Evolutionary conservation across 2,329 filamentous ascomycete species (phyloP).

Genomic region (Aspergillus vadensis): DNA sequence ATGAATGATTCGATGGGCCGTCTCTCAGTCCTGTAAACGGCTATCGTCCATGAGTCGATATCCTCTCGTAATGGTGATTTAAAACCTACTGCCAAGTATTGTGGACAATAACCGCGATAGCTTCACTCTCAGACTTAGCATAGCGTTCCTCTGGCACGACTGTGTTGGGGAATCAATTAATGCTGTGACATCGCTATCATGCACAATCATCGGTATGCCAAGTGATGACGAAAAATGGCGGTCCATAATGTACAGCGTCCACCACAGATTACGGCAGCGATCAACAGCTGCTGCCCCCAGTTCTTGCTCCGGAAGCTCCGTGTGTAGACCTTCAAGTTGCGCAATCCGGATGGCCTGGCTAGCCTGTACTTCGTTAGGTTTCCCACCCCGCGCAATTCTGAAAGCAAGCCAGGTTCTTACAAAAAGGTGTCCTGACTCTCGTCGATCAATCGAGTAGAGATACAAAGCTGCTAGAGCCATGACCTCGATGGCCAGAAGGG

Average conservation of each 20-base stretch:
- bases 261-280: slow-evolving; percentile 44
- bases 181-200: slow-evolving; percentile 44
- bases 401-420: slow-evolving; percentile 20
- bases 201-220: slow-evolving; percentile 41
- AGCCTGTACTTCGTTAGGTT: slow-evolving; percentile 29
- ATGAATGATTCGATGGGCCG: slow-evolving; percentile 38
- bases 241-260: slow-evolving; percentile 47
- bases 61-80: neutral
- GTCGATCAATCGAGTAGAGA: slow-evolving; percentile 42
- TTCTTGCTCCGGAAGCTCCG: slow-evolving; percentile 41
- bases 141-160: slow-evolving; percentile 30
- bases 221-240: slow-evolving; percentile 45
- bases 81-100: slow-evolving; percentile 38
- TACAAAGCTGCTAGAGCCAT: slow-evolving; percentile 43
- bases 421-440: slow-evolving; percentile 39
- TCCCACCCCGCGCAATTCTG: no score
- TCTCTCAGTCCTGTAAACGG: slow-evolving; percentile 41
- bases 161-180: slow-evolving; percentile 29
- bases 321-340: slow-evolving; percentile 46
- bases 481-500: slow-evolving; percentile 42
- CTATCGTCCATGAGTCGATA: slow-evolving; percentile 19
- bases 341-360: slow-evolving; percentile 46
- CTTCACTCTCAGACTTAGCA: slow-evolving; percentile 40
- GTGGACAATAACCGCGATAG: slow-evolving; percentile 39
- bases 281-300: slow-evolving; percentile 34